Evolutionary conservation across 805 yeast genomes (phyloP), one percentile per base, ranked within the genome.

Genomic region (Suhomyces prunicola): DNA sequence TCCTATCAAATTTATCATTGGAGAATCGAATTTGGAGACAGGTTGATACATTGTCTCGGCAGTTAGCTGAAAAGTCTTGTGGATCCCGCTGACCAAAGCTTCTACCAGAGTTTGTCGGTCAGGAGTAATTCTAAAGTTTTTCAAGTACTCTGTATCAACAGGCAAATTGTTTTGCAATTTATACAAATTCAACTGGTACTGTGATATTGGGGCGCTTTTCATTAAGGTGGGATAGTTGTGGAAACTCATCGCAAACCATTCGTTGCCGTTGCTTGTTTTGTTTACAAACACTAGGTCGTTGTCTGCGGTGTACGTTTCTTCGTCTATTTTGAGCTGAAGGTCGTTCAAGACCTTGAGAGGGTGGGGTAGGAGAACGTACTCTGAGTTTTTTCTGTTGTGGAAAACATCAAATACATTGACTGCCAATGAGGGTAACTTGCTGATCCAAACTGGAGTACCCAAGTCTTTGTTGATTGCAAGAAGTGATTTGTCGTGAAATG

Each of bases 221-320:
- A 93, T 90, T 47, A 93, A 69, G 0, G 96, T 85, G 0, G 97
- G 97, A 65, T 86, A 93, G 59, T 84, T 79, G 23, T 70, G 66
- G 59, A 85, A 87, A 22, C 96, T 87, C 81, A 93, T 77, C 4
- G 97, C 97, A 73, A 81, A 89, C 96, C 97, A 92, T 57, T 74
- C 75, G 1, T 87, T 77, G 3, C 87, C 85, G 29, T 73, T 74
- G 0, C 91, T 83, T 29, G 84, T 78, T 54, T 84, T 89, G 36
- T 93, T 76, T 59, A 85, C 85, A 9, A 93, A 86, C 2, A 86
- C 84, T 36, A 73, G 58, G 47, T 73, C 71, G 44, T 61, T 54
- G 24, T 65, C 66, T 24, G 60, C 52, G 2, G 62, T 49, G 13
- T 57, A 52, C 6, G 58, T 57, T 52, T 41, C 41, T 9, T 59